Conservation (phyloP, 768 basidiomycete species). For the Boletus vermiculosoides region DNA sequence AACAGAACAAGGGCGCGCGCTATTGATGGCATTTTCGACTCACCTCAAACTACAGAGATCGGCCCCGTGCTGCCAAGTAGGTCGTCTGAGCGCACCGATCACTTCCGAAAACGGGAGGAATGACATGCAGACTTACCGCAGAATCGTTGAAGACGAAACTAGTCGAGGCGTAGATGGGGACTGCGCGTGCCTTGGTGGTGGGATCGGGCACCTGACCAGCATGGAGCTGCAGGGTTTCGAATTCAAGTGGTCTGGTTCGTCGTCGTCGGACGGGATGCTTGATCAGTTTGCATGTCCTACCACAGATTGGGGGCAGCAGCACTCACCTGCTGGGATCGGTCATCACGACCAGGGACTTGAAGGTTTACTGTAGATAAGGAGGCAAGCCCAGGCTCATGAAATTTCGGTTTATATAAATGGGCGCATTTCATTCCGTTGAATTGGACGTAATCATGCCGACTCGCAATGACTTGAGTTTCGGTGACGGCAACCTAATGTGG, state of each 20-base stretch:
- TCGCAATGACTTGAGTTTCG: no score
- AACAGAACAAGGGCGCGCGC: neutral
- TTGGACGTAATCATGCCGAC: no score
- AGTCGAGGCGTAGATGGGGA: slow-evolving; percentile 59
- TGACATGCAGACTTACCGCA: slow-evolving; percentile 33
- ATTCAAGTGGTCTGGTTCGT: slow-evolving; percentile 42
- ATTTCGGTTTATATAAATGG: no score
- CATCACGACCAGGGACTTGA: slow-evolving; percentile 13
- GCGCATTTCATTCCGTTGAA: no score
- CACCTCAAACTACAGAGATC: slow-evolving; percentile 50
- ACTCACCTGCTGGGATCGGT: slow-evolving; percentile 25
- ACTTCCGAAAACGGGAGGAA: neutral
- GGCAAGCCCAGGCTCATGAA: no score
- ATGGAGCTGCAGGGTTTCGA: slow-evolving; percentile 63
- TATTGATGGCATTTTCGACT: neutral
- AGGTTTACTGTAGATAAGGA: no score
- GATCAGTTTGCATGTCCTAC: neutral
- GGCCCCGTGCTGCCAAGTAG: slow-evolving; percentile 44
- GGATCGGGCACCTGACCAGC: slow-evolving; percentile 56
- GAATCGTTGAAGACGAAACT: slow-evolving; percentile 58
- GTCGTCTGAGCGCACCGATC: slow-evolving; percentile 19
- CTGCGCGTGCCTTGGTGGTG: slow-evolving; percentile 57
- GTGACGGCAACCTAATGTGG: no score
- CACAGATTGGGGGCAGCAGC: no score
- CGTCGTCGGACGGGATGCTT: neutral